Base-by-base conservation (phyloP, 345 rosid species). In the Citrus medica region DNA sequence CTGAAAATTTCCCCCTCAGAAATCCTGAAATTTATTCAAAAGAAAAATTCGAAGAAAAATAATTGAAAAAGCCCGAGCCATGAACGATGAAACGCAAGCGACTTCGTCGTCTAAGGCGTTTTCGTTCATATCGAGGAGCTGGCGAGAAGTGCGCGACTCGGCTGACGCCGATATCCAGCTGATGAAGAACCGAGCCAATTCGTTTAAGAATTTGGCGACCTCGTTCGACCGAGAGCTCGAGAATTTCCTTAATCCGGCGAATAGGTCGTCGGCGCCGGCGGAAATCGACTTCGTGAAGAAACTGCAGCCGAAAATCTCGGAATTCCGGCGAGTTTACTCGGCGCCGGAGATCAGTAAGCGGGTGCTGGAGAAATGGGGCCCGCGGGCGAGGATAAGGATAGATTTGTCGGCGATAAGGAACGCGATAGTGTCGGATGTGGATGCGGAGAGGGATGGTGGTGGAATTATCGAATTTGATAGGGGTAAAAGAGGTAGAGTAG, bases 151-250 rank as follows among this genome's bases (percentile, higher is more conserved):
- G 56, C 87, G 92, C 3, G 91, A 94, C 81, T 96, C 98, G 13
- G 97, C 99, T 4, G 98, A 89, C 83, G 99, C 98, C 68, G 98
- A 96, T 83, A 82, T 96, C 78, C 97, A 87, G 82, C 82, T 94
- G 78, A 92, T 96, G 88, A 83, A 86, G 25, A 84, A 92, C 77
- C 89, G 99, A 70, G 99, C 99, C 72, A 94, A 89, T 65, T 89
- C 97, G 17, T 90, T 96, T 79, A 93, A 89, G 86, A 92, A 90
- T 81, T 87, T 96, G 25, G 98, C 99, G 16, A 87, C 88, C 10
- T 87, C 97, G 21, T 91, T 94, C 82, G 99, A 96, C 73, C 76
- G 97, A 0, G 98, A 92, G 87, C 84, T 96, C 65, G 99, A 94
- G 88, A 92, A 90, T 79, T 86, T 94, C 86, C 82, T 95, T 79